Percentiles rank a stretch among this genome's conserved stretches.
These are phyloP conservation scores for Saccharomycopsis crataegensis DNA, from an alignment of 1,139 yeast species.

Conservation along the genomic window DNA sequence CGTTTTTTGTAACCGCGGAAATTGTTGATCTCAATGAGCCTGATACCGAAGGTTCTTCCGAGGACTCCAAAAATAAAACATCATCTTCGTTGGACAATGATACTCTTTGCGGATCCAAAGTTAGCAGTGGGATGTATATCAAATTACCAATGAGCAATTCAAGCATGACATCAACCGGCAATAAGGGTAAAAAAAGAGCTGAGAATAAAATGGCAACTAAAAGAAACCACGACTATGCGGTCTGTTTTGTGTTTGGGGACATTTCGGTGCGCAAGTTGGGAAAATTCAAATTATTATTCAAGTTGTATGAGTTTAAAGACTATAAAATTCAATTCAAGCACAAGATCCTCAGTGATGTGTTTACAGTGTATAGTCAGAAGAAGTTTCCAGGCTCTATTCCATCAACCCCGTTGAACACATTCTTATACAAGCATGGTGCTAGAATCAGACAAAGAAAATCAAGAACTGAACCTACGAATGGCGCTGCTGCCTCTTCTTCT, in stretches of 20 bases:
- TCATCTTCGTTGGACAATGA: slow-evolving; percentile 7
- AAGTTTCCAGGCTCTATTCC: slow-evolving; percentile 27
- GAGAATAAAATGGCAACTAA: neutral
- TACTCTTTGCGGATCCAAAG: slow-evolving; percentile 23
- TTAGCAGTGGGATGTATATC: slow-evolving; percentile 26
- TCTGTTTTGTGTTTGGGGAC: slow-evolving; percentile 27
- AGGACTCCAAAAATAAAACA: slow-evolving; percentile 13
- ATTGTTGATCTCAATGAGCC: slow-evolving; percentile 20
- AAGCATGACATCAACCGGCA: slow-evolving; percentile 7
- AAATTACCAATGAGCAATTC: slow-evolving; percentile 10
- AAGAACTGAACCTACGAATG: neutral
- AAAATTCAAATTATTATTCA: slow-evolving; percentile 23
- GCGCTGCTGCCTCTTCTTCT: neutral
- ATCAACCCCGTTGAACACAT: slow-evolving; percentile 25
- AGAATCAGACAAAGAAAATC: slow-evolving; percentile 26
- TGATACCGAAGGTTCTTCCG: slow-evolving; percentile 14
- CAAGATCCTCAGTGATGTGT: slow-evolving; percentile 20
- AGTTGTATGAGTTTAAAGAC: slow-evolving; percentile 24
- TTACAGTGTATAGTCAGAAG: slow-evolving; percentile 26
- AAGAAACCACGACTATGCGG: slow-evolving; percentile 21
- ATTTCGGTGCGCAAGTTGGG: slow-evolving; percentile 26
- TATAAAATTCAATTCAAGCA: slow-evolving; percentile 22
- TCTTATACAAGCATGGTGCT: slow-evolving; percentile 26
- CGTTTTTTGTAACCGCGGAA: slow-evolving; percentile 25
- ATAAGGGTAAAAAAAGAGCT: slow-evolving; percentile 8